phyloP scores from a whole-genome alignment of 768 basidiomycete species.

The Leccinellum luteum region DNA sequence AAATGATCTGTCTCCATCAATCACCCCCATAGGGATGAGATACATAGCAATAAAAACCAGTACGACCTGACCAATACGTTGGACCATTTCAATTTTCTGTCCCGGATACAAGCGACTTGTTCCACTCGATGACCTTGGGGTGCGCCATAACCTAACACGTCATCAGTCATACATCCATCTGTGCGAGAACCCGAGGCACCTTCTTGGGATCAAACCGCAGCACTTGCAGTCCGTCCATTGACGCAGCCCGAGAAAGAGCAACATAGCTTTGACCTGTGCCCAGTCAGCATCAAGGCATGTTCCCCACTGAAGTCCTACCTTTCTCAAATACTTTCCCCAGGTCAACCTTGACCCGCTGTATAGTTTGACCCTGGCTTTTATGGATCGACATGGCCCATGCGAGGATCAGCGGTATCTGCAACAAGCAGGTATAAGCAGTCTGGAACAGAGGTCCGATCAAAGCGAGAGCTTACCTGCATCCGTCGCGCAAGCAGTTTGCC shows the following conservation, averaged over 20 bases:
- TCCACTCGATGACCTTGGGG: conserved; percentile 44
- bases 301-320: conserved; percentile 27
- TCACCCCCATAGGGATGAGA: neutral
- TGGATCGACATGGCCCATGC: conserved; percentile 81
- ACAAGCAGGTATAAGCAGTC: neutral
- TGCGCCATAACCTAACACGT: conserved; percentile 40
- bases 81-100: neutral
- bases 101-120: conserved; percentile 23
- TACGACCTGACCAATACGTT: neutral
- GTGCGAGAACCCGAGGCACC: conserved; percentile 26
- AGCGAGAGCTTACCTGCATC: conserved; percentile 35
- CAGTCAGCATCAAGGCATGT: neutral
- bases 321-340: conserved; percentile 65
- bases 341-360: conserved; percentile 63
- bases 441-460: neutral
- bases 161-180: neutral
- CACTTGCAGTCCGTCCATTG: conserved; percentile 53
- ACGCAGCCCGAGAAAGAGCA: conserved; percentile 50
- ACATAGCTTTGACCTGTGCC: conserved; percentile 47
- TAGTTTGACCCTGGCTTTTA: conserved; percentile 75
- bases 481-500: conserved; percentile 47
- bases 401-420: conserved; percentile 67
- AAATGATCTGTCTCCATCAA: neutral
- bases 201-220: conserved; percentile 51
- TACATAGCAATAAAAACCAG: conserved; percentile 13